Percentiles rank a stretch among this genome's conserved stretches.
These are phyloP conservation scores for Rhodomyrtus psidioides DNA, from an alignment of 441 rosid species.

Conservation along the genomic window DNA sequence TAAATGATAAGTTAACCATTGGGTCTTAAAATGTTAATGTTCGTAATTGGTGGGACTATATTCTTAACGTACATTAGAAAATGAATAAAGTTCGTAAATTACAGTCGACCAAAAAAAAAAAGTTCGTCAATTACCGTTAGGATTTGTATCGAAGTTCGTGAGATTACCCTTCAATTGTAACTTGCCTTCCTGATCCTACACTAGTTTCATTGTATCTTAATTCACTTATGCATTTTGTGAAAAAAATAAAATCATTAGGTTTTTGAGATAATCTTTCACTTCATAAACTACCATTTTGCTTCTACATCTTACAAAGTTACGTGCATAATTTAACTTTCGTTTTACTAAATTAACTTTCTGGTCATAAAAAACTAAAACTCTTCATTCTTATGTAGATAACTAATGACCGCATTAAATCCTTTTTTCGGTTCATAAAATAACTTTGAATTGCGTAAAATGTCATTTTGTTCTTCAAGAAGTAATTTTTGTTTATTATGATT, in stretches of 20 bases:
- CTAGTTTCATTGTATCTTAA: background rate
- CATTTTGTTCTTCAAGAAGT: too few relatives aligned
- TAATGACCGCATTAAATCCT: background rate
- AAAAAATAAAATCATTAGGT: background rate
- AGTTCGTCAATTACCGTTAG: background rate
- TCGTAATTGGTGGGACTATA: too few relatives aligned
- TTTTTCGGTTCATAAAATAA: background rate
- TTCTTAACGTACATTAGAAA: too few relatives aligned
- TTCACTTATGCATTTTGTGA: too few relatives aligned
- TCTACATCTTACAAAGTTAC: background rate
- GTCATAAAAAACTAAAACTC: background rate
- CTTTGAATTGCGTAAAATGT: background rate
- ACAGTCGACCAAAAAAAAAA: too few relatives aligned
- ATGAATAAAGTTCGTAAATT: too few relatives aligned
- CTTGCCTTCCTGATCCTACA: background rate
- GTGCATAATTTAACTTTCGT: background rate
- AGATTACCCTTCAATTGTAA: background rate
- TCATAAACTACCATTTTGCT: background rate
- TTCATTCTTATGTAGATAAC: background rate
- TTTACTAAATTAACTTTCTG: background rate
- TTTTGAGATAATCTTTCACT: background rate
- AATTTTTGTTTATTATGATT: too few relatives aligned
- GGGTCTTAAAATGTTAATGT: background rate
- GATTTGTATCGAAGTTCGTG: background rate
- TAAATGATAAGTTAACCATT: background rate